Percentiles rank a stretch among this genome's conserved stretches.
Evolutionary conservation across 371 early-diverging fungal species (phyloP).

Genomic region (Mortierella sp.): DNA sequence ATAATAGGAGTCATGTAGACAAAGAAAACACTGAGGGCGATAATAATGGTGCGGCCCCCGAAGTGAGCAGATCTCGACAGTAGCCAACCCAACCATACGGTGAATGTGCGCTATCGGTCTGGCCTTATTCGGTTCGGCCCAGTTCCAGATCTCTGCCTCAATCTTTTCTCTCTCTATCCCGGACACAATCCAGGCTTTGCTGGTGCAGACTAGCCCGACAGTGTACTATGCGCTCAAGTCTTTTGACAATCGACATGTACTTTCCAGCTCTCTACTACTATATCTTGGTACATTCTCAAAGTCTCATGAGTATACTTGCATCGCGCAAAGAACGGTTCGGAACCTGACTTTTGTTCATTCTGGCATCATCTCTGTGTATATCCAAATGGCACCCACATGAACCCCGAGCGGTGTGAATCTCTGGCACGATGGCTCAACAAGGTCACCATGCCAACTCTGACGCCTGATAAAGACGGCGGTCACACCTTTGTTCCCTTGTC

Average conservation of each 20-base stretch:
- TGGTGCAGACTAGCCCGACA: no score
- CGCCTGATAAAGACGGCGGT: not conserved
- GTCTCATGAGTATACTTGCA: not conserved
- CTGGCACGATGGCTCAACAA: conserved; percentile 7
- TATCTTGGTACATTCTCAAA: conserved; percentile 16
- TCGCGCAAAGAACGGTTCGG: not conserved
- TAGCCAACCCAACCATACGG: no score
- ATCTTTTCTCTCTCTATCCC: no score
- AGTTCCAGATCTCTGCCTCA: no score
- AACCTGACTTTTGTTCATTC: not conserved
- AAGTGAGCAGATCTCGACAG: no score
- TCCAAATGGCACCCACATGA: conserved; percentile 12
- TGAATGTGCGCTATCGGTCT: no score
- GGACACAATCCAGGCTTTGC: not conserved
- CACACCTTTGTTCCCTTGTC: not conserved
- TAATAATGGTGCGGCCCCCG: no score
- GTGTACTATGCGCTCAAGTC: not conserved
- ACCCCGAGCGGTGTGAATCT: not conserved
- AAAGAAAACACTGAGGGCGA: no score
- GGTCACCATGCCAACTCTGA: not conserved
- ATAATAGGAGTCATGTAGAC: no score
- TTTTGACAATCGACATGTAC: conserved; percentile 19
- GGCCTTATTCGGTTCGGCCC: no score
- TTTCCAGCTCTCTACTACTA: conserved; percentile 36
- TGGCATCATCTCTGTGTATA: conserved; percentile 6